Evolutionary conservation across 2,329 filamentous ascomycete genomes (phyloP).

Genomic region (Hymenoscyphus repandus): DNA sequence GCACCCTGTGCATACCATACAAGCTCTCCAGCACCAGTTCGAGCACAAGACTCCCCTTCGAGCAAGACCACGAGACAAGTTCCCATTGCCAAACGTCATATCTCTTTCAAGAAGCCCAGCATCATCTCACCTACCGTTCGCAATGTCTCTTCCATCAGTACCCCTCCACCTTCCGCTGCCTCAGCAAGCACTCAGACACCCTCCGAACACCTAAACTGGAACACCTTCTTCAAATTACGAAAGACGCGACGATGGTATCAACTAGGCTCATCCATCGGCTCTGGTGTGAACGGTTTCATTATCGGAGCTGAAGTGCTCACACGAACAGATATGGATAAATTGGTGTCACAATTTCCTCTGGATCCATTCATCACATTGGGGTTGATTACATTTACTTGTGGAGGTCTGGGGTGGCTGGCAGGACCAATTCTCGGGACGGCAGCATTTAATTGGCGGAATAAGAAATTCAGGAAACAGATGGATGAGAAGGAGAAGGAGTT

Average conservation of each 20-base stretch:
- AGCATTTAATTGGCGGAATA: constrained; percentile 72
- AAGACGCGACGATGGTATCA: constrained; percentile 80
- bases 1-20: constrained; percentile 23
- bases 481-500: constrained; percentile 90
- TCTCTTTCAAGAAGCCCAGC: constrained; percentile 20
- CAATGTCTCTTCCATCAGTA: constrained; percentile 18
- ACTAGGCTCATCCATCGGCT: constrained; percentile 67
- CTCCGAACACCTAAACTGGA: constrained; percentile 60
- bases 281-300: constrained; percentile 56
- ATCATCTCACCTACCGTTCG: constrained; percentile 6
- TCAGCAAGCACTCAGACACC: constrained; percentile 7
- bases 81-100: constrained; percentile 25
- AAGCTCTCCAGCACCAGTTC: constrained; percentile 18
- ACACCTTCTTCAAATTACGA: constrained; percentile 87
- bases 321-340: constrained; percentile 64
- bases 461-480: constrained; percentile 67
- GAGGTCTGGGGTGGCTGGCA: constrained; percentile 79
- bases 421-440: constrained; percentile 78
- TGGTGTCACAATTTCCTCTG: constrained; percentile 68
- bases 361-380: constrained; percentile 86
- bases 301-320: constrained; percentile 62
- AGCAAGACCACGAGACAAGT: constrained; percentile 19
- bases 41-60: constrained; percentile 14
- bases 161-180: constrained; percentile 10
- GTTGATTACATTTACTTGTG: constrained; percentile 69